Conservation (phyloP, 176 grass and related monocot genomes). For the Hyparrhenia diplandra region DNA sequence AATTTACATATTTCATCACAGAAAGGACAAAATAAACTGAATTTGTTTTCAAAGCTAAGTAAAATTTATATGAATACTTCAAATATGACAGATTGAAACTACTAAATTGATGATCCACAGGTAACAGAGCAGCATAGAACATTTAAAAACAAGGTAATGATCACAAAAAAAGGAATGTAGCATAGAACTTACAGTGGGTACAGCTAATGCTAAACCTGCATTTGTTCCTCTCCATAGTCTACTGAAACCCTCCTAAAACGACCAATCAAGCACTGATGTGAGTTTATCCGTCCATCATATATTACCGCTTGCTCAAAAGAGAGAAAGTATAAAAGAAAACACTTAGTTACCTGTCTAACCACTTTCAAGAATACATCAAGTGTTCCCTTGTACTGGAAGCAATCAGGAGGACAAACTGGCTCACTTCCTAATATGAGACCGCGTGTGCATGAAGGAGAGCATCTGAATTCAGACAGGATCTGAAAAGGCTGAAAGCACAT, state of each 20-base stretch:
- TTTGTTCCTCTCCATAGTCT: slow-evolving; percentile 96
- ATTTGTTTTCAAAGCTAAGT: not conserved
- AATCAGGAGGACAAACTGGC: slow-evolving; percentile 74
- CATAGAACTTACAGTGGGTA: slow-evolving; percentile 60
- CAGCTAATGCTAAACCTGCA: slow-evolving; percentile 89
- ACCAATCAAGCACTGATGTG: not conserved
- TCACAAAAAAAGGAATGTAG: not conserved
- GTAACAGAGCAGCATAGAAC: not conserved
- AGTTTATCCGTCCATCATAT: not conserved
- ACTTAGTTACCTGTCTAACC: slow-evolving; percentile 61
- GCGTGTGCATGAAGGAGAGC: slow-evolving; percentile 76
- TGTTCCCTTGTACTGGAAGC: slow-evolving; percentile 93
- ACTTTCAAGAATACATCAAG: slow-evolving; percentile 93
- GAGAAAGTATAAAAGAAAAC: not conserved
- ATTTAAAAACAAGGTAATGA: not conserved
- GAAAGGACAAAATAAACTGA: not conserved
- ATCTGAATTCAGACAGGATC: slow-evolving; percentile 79
- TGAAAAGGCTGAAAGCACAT: slow-evolving; percentile 37
- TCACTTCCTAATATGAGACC: slow-evolving; percentile 69
- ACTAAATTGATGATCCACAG: not conserved
- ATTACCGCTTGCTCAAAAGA: not conserved
- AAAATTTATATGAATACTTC: not conserved
- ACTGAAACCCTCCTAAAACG: slow-evolving; percentile 77
- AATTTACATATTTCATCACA: not conserved
- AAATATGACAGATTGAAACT: not conserved